Conservation (phyloP, 2,329 filamentous ascomycete genomes). For the Alternaria arborescens region DNA sequence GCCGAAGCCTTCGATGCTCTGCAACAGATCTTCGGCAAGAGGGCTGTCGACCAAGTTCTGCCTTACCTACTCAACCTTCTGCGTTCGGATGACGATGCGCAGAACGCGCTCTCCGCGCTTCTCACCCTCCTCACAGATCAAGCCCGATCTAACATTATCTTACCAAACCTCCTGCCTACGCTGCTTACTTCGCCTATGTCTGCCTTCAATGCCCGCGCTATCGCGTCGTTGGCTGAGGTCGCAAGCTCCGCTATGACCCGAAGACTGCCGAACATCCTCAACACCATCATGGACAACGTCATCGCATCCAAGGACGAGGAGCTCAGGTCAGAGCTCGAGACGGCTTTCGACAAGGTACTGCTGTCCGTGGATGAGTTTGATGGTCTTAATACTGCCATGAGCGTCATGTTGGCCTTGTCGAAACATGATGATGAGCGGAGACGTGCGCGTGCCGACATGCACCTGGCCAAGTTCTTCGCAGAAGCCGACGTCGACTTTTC, state of each 20-base stretch:
- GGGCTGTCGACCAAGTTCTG: slow-evolving; percentile 91
- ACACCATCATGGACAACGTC: slow-evolving; percentile 92
- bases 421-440: slow-evolving; percentile 93
- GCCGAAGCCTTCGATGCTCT: slow-evolving; percentile 97
- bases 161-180: slow-evolving; percentile 95
- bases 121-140: slow-evolving; percentile 93
- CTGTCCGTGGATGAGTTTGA: slow-evolving; percentile 95
- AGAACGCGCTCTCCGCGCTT: slow-evolving; percentile 90
- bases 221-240: slow-evolving; percentile 92
- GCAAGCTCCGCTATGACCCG: slow-evolving; percentile 91
- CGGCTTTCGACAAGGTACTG: slow-evolving; percentile 87
- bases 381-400: slow-evolving; percentile 95
- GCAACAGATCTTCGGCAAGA: slow-evolving; percentile 93
- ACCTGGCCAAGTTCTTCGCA: slow-evolving; percentile 87
- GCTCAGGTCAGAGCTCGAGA: slow-evolving; percentile 75
- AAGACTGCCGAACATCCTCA: slow-evolving; percentile 87
- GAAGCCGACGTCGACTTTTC: slow-evolving; percentile 87
- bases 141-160: slow-evolving; percentile 92
- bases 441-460: slow-evolving; percentile 78
- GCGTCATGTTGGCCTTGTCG: slow-evolving; percentile 82
- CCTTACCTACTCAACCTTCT: slow-evolving; percentile 91
- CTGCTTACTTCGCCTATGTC: slow-evolving; percentile 90
- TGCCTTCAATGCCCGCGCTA: slow-evolving; percentile 90
- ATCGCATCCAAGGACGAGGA: slow-evolving; percentile 78
- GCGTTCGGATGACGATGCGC: slow-evolving; percentile 83